Evolutionary conservation across 2,329 filamentous ascomycete species (phyloP).

Genomic region (Colletotrichum higginsianum): DNA sequence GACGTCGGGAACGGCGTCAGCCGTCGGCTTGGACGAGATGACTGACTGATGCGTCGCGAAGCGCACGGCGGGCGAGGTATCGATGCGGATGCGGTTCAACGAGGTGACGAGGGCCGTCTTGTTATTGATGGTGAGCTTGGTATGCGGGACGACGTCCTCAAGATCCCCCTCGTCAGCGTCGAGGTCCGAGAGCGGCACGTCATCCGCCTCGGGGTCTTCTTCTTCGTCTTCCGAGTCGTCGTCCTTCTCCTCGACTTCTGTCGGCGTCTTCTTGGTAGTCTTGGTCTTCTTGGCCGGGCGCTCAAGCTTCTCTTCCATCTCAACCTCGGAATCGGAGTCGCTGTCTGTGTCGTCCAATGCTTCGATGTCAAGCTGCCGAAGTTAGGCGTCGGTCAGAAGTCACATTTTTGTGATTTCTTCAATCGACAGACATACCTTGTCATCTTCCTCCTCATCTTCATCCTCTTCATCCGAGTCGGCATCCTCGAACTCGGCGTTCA

Average conservation of each 20-base stretch:
- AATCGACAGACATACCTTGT: constrained; percentile 43
- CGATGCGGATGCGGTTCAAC: constrained; percentile 83
- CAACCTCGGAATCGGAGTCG: constrained; percentile 78
- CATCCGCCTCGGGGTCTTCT: constrained; percentile 84
- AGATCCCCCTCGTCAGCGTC: constrained; percentile 84
- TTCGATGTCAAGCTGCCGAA: constrained; percentile 64
- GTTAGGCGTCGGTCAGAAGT: constrained; percentile 31
- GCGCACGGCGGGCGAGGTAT: constrained; percentile 75
- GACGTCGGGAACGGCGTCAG: constrained; percentile 80
- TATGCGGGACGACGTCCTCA: constrained; percentile 90
- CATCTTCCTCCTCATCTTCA: constrained; percentile 46
- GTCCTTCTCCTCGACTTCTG: constrained; percentile 58
- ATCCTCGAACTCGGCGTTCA: constrained; percentile 41
- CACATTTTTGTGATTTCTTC: neutral
- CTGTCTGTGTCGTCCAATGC: constrained; percentile 74
- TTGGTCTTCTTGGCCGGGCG: constrained; percentile 63
- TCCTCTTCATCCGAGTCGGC: constrained; percentile 45
- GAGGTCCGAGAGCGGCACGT: constrained; percentile 90
- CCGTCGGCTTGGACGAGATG: constrained; percentile 75
- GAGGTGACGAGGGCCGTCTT: constrained; percentile 86
- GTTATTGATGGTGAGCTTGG: constrained; percentile 98
- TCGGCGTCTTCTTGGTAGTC: constrained; percentile 50
- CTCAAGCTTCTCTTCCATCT: constrained; percentile 80
- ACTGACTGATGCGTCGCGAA: constrained; percentile 90
- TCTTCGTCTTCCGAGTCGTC: constrained; percentile 70